A percentile compares a stretch with the other conserved stretches of the same genome.
Evolutionary conservation across 441 rosid genomes (phyloP).

Genomic region (Gossypium aridum): DNA sequence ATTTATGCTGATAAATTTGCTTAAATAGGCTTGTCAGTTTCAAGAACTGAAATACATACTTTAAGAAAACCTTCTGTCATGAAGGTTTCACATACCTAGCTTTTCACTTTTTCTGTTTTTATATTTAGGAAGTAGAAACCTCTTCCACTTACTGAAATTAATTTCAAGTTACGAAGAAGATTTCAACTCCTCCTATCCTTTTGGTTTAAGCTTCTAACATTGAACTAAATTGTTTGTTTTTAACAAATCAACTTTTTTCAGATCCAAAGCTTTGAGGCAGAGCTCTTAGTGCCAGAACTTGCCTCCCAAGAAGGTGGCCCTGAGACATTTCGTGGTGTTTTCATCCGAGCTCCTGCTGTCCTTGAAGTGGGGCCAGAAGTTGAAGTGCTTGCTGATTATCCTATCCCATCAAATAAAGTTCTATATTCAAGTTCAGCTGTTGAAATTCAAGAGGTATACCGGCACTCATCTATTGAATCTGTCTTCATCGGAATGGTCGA

Average conservation of each 20-base stretch:
- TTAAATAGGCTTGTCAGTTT: background rate
- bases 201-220: background rate
- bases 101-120: background rate
- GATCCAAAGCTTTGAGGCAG: slow-evolving; percentile 97
- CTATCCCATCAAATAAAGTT: slow-evolving; percentile 53
- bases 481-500: background rate
- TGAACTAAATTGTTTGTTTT: background rate
- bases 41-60: background rate
- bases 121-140: background rate
- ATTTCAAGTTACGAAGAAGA: background rate
- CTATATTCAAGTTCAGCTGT: slow-evolving; percentile 68
- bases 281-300: slow-evolving; percentile 62
- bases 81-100: background rate
- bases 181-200: background rate
- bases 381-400: slow-evolving; percentile 76
- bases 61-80: background rate
- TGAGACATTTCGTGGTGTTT: slow-evolving; percentile 78
- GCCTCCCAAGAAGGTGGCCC: slow-evolving; percentile 82
- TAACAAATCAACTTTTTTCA: slow-evolving; percentile 19
- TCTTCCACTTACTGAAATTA: background rate
- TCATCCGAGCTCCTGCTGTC: slow-evolving; percentile 94
- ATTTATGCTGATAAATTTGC: background rate
- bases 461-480: background rate
- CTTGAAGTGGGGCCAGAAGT: slow-evolving; percentile 78
- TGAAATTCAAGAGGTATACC: slow-evolving; percentile 67